Evolutionary conservation across 1,139 yeast genomes (phyloP), one percentile per base, ranked within the genome.

Genomic region (Meyerozyma carpophila): DNA sequence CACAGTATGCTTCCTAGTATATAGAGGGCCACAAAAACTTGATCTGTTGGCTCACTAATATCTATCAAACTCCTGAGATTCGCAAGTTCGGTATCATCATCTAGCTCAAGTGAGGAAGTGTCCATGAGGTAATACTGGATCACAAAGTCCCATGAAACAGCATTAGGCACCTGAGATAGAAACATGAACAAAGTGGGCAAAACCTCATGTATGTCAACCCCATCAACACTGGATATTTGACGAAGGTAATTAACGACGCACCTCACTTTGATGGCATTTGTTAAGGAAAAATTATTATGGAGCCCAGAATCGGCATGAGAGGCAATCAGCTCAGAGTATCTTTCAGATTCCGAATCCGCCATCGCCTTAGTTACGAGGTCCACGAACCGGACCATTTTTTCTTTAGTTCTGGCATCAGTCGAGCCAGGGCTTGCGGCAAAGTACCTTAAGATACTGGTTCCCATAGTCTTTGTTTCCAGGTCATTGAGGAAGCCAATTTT

Each of bases 401-500:
- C 47, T 16, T 63, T 66, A 25, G 73, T 54, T 32, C 66, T 66
- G 8, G 69, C 73, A 18, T 63, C 45, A 28, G 50, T 28, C 14
- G 53, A 46, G 5, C 54, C 37, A 10, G 64, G 56, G 3, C 43
- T 48, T 8, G 54, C 45, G 7, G 47, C 49, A 5, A 48, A 41
- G 26, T 36, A 21, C 24, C 16, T 8, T 6, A 39, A 21, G 24
- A 31, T 14, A 11, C 20, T 11, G 8, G 16, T 18, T 4, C 39
- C 45, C 44, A n/a, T 66, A 70, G 4, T 58, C 53, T n/a, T 57
- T 51, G 37, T 58, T 57, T 24, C 67, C 73, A 4, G 48, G 24
- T 79, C 80, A 43, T 79, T 84, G 40, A 89, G 63, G 50, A 81
- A 83, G 0, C 91, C 93, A 20, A 79, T 62, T 40, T 71, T 73